Percentiles rank a stretch among this genome's conserved stretches.
phyloP scores from a whole-genome alignment of 2,329 filamentous ascomycete genomes.

The Ploettnerulaceae sp. region DNA sequence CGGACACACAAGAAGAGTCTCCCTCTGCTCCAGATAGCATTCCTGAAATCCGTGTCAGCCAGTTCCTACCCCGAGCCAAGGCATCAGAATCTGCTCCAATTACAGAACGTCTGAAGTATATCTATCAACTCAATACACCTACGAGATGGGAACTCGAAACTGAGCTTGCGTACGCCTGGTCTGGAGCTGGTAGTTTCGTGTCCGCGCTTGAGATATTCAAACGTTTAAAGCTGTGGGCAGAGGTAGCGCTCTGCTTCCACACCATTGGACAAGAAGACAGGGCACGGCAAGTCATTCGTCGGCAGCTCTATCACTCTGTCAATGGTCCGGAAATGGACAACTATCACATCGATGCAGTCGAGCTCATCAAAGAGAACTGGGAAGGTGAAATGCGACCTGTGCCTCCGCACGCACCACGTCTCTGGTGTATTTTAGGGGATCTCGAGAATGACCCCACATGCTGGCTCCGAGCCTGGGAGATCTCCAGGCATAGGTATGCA shows the following conservation, averaged over 20 bases:
- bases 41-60: constrained; percentile 52
- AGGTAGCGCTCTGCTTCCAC: constrained; percentile 76
- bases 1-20: constrained; percentile 56
- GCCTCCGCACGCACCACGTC: constrained; percentile 75
- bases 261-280: constrained; percentile 65
- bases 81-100: constrained; percentile 73
- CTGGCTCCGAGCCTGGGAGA: constrained; percentile 83
- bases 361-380: constrained; percentile 51
- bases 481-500: constrained; percentile 75
- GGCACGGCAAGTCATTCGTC: constrained; percentile 69
- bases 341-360: constrained; percentile 46
- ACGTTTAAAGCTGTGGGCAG: constrained; percentile 86
- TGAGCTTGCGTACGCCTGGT: constrained; percentile 91
- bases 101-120: constrained; percentile 71
- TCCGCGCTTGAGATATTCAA: constrained; percentile 96
- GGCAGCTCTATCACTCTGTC: constrained; percentile 70
- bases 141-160: constrained; percentile 92
- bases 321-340: constrained; percentile 36
- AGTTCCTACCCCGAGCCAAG: constrained; percentile 76
- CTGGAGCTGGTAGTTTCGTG: constrained; percentile 75
- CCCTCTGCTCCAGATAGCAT: constrained; percentile 32
- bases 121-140: constrained; percentile 78
- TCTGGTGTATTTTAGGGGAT: constrained; percentile 93
- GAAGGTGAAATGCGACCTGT: constrained; percentile 63
- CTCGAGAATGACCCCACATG: constrained; percentile 68